These are phyloP conservation scores for Skeletonema marinoi DNA, from an alignment of 108 stramenopile species.

Conservation along the genomic window DNA sequence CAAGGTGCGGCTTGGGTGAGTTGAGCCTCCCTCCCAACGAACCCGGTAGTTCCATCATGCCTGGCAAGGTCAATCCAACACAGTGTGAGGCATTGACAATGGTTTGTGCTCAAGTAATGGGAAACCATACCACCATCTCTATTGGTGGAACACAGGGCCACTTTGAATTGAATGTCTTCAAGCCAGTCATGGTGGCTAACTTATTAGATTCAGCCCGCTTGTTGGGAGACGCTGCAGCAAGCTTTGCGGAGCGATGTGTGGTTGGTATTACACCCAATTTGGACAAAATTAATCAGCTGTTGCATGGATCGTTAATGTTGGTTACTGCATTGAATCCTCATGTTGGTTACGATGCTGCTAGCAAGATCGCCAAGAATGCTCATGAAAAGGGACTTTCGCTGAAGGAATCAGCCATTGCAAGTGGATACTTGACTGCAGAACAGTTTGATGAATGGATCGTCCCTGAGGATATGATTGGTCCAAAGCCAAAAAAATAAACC, in stretches of 20 bases:
- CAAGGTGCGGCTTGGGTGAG: slow-evolving; percentile 96
- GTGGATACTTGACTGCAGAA: slow-evolving; percentile 91
- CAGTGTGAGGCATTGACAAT: slow-evolving; percentile 99
- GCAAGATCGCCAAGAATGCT: slow-evolving; percentile 95
- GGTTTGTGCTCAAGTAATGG: slow-evolving; percentile 99
- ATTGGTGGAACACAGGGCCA: slow-evolving; percentile 96
- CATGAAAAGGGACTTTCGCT: slow-evolving; percentile 94
- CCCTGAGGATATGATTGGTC: slow-evolving; percentile 96
- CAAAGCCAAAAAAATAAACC: slow-evolving; percentile 37
- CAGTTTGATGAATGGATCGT: slow-evolving; percentile 96
- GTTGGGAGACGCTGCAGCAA: slow-evolving; percentile 85
- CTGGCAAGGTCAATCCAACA: slow-evolving; percentile 99
- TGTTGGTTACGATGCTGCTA: slow-evolving; percentile 98
- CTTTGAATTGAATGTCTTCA: slow-evolving; percentile 99
- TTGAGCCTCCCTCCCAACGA: slow-evolving; percentile 95
- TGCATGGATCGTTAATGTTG: slow-evolving; percentile 94
- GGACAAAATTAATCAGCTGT: slow-evolving; percentile 80
- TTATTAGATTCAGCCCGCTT: slow-evolving; percentile 92
- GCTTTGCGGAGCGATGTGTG: slow-evolving; percentile 92
- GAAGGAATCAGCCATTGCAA: slow-evolving; percentile 88
- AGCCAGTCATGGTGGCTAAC: slow-evolving; percentile 96
- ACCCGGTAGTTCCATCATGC: slow-evolving; percentile 98
- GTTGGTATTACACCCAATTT: slow-evolving; percentile 87
- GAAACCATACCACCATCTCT: slow-evolving; percentile 93
- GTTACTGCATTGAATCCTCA: slow-evolving; percentile 98